A percentile compares a stretch with the other conserved stretches of the same genome.
Conservation (phyloP, 2,329 filamentous ascomycete species). For the Colletotrichum sublineola region DNA sequence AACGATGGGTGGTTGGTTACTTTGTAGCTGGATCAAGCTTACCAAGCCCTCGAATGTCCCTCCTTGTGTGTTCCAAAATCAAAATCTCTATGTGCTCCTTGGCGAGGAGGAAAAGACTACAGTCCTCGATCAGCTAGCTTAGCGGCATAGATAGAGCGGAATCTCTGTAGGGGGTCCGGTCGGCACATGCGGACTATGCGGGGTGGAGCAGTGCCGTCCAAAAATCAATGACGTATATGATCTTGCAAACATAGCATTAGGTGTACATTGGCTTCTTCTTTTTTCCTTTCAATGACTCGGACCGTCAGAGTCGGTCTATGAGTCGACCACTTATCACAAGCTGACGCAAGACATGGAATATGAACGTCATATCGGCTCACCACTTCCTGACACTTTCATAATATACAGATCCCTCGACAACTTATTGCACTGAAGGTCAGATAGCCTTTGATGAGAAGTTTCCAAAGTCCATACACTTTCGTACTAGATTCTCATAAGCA, state of each 20-base stretch:
- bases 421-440: too few relatives aligned
- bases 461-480: too few relatives aligned
- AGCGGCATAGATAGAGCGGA: not conserved
- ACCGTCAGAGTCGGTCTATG: not conserved
- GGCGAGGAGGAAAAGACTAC: not conserved
- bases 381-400: not conserved
- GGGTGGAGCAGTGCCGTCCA: not conserved
- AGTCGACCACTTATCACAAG: not conserved
- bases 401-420: not conserved
- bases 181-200: not conserved
- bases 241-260: not conserved
- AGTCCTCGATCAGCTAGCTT: too few relatives aligned
- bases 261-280: not conserved
- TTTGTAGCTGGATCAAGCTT: not conserved
- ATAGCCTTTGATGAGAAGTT: not conserved
- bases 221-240: conserved; percentile 18
- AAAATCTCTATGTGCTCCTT: not conserved
- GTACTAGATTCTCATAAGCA: too few relatives aligned
- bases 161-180: not conserved
- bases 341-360: not conserved
- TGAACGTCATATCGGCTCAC: not conserved
- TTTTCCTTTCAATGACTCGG: not conserved
- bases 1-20: not conserved
- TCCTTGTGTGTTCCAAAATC: not conserved
- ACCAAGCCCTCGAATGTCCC: too few relatives aligned